Percentiles rank a stretch among this genome's conserved stretches.
Evolutionary conservation across 2,329 filamentous ascomycete genomes (phyloP).

Genomic region (Penicillium sp.): DNA sequence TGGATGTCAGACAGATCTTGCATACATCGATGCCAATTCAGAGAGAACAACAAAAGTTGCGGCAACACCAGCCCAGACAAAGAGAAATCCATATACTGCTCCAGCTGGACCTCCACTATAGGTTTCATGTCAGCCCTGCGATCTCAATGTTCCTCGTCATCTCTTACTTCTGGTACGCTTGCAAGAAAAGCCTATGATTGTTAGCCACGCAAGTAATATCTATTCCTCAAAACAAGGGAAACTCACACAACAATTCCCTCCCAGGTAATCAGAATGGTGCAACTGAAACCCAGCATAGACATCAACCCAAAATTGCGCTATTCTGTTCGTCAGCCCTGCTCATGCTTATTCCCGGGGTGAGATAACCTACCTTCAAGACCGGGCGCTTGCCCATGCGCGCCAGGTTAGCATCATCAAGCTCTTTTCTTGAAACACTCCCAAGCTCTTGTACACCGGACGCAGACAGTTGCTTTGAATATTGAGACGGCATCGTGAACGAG

Average conservation of each 20-base stretch:
- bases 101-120: conserved; percentile 35
- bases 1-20: too few relatives aligned
- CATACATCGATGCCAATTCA: conserved; percentile 37
- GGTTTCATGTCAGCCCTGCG: conserved; percentile 3
- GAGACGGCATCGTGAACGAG: conserved; percentile 11
- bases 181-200: conserved; percentile 17
- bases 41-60: conserved; percentile 30
- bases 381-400: conserved; percentile 52
- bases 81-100: conserved; percentile 35
- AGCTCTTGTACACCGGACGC: conserved; percentile 16
- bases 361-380: conserved; percentile 42
- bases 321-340: too few relatives aligned
- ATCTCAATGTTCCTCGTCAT: background rate
- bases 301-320: conserved; percentile 44
- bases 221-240: background rate
- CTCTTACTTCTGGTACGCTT: conserved; percentile 24
- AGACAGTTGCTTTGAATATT: conserved; percentile 13
- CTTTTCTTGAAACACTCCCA: conserved; percentile 16
- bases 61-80: conserved; percentile 33
- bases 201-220: background rate
- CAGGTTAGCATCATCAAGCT: conserved; percentile 47
- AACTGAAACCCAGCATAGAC: conserved; percentile 43
- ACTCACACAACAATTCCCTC: conserved; percentile 41
- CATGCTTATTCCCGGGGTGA: too few relatives aligned
- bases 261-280: conserved; percentile 43